phyloP scores from a whole-genome alignment of 441 rosid species.

The Erodium moschatum region DNA sequence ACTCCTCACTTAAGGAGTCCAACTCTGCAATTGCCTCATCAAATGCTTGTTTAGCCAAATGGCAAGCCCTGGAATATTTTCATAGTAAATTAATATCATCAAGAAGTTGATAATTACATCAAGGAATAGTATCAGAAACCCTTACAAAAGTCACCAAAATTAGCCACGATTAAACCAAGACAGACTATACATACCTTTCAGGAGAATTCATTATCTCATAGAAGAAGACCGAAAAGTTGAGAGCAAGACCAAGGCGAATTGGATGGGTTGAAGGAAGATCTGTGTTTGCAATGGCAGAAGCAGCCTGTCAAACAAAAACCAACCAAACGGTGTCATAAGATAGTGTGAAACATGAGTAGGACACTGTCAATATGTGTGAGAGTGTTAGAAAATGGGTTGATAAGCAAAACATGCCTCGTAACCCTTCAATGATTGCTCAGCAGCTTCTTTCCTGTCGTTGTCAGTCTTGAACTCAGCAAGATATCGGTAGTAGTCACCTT shows the following conservation, averaged over 20 bases:
- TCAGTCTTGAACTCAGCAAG: slow-evolving; percentile 98
- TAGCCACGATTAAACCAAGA: too few relatives aligned
- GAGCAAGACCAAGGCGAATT: slow-evolving; percentile 96
- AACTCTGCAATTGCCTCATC: slow-evolving; percentile 97
- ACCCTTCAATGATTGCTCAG: slow-evolving; percentile 89
- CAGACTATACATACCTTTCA: slow-evolving; percentile 42
- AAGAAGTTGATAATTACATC: not conserved
- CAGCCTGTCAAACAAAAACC: slow-evolving; percentile 42
- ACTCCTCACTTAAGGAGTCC: slow-evolving; percentile 93
- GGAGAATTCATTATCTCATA: slow-evolving; percentile 99
- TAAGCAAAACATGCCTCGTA: slow-evolving; percentile 51
- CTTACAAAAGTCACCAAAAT: not conserved
- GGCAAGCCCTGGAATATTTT: slow-evolving; percentile 70
- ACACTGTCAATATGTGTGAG: not conserved
- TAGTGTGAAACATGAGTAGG: not conserved
- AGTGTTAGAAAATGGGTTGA: not conserved
- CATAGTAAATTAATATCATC: not conserved
- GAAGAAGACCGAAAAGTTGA: slow-evolving; percentile 94
- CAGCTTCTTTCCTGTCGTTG: slow-evolving; percentile 85
- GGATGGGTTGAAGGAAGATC: slow-evolving; percentile 98
- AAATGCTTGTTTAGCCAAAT: slow-evolving; percentile 35
- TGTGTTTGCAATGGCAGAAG: slow-evolving; percentile 71
- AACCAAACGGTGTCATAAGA: slow-evolving; percentile 1
- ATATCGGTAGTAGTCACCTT: slow-evolving; percentile 91
- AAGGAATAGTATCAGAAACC: not conserved